Evolutionary conservation across 116 monocot genomes (phyloP).

Genomic region (Cymodocea nodosa): DNA sequence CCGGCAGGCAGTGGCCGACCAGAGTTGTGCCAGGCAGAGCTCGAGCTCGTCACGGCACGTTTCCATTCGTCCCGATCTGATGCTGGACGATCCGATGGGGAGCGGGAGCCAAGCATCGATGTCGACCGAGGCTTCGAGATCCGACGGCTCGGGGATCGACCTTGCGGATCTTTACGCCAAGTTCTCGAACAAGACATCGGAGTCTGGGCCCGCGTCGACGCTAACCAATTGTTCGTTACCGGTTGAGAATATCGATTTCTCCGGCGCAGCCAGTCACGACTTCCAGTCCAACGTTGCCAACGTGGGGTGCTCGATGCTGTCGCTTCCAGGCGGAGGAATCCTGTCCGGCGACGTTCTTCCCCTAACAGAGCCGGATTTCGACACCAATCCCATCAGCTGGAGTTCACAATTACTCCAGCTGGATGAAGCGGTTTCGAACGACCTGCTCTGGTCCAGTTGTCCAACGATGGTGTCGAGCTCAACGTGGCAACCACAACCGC

Average conservation of each 20-base stretch:
- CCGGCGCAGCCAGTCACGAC: background rate
- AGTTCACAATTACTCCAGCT: background rate
- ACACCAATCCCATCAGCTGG: background rate
- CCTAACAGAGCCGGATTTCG: background rate
- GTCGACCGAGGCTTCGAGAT: background rate
- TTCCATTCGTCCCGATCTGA: background rate
- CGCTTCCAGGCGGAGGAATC: background rate
- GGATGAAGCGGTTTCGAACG: conserved; percentile 2
- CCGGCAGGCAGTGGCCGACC: background rate
- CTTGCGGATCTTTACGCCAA: conserved; percentile 4
- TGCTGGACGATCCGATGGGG: background rate
- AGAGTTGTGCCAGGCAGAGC: background rate
- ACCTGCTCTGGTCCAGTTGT: conserved; percentile 6
- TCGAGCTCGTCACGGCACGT: background rate
- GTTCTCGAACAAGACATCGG: conserved; percentile 1
- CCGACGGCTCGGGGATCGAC: conserved; percentile 1
- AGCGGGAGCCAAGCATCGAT: background rate
- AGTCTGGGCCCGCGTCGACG: background rate
- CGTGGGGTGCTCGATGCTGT: background rate
- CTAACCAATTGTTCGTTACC: background rate
- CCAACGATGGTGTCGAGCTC: background rate
- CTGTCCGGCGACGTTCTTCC: background rate
- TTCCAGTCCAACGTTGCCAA: background rate
- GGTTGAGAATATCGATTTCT: background rate
- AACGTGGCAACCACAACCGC: background rate